Evolutionary conservation across 176 grass and related monocot species (phyloP), one percentile per base, ranked within the genome.

Genomic region (Oryza nivara): DNA sequence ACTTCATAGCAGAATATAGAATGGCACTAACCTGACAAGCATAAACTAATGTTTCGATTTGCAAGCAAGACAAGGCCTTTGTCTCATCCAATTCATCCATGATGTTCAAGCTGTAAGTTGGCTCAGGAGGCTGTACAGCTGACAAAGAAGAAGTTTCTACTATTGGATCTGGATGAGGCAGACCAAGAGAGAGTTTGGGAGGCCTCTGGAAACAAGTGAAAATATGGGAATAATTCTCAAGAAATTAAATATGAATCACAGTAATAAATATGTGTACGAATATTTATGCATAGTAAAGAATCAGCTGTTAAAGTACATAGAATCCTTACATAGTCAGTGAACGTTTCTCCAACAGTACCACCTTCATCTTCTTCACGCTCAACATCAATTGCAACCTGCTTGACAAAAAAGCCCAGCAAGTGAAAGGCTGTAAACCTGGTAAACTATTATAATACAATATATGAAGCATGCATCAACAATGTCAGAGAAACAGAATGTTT

Each of bases 281-380:
- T 65, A 83, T 80, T 44, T 77, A 14, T 43, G 0, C 20, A 22
- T 6, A 80, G 7, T 80, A 64, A 11, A 20, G 46, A 80, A 12
- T 67, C 28, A 43, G 9, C 16, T 13, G 54, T 76, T 10, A n/a
- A 60, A 86, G 63, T 73, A 85, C 14, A 83, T 73, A 30, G 51
- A 81, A 74, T 61, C 79, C 84, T 89, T 90, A 99, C 96, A 83
- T 99, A 99, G 68, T 99, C 96, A 15, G 88, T 99, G 75, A 99
- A 99, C 77, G 96, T 99, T 86, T 99, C 96, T 81, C 93, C 96
- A 76, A 88, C 67, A 43, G 78, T 88, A 10, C 96, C 96, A 43
- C 96, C 96, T 92, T 99, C 96, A 77, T 99, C 96, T 92, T 96
- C 96, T 82, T 99, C 96, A 4, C 93, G 93, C 84, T 96, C 96